These are phyloP conservation scores for Limnanthes douglasii DNA, from an alignment of 345 rosid genomes.

Conservation along the genomic window DNA sequence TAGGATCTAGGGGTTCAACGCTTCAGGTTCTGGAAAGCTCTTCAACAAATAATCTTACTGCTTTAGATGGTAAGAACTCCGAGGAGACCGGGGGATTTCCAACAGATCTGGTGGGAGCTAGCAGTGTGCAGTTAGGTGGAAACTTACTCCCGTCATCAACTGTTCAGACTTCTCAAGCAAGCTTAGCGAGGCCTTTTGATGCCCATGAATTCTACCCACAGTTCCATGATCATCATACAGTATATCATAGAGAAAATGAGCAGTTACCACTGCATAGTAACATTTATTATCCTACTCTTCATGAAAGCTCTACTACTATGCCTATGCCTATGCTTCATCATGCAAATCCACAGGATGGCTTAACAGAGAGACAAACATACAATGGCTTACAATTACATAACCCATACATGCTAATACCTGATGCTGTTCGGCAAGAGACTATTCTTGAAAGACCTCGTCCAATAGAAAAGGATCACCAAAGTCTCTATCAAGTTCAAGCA, in stretches of 20 bases:
- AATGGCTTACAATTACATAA: slow-evolving; percentile 23
- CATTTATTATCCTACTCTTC: slow-evolving; percentile 18
- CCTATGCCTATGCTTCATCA: slow-evolving; percentile 23
- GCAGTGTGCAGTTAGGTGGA: slow-evolving; percentile 23
- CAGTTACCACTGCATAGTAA: slow-evolving; percentile 26
- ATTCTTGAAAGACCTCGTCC: slow-evolving; percentile 16
- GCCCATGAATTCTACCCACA: slow-evolving; percentile 32
- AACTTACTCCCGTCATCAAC: slow-evolving; percentile 17
- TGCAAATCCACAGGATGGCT: slow-evolving; percentile 23
- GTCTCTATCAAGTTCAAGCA: slow-evolving; percentile 20
- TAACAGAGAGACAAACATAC: slow-evolving; percentile 19
- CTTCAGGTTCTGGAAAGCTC: slow-evolving; percentile 30
- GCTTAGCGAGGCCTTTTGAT: slow-evolving; percentile 22
- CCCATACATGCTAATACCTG: slow-evolving; percentile 18
- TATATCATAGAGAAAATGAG: slow-evolving; percentile 23
- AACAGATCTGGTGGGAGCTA: slow-evolving; percentile 18
- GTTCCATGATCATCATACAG: slow-evolving; percentile 24
- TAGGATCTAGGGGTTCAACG: slow-evolving; percentile 28
- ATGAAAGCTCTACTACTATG: slow-evolving; percentile 20
- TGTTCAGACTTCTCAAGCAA: slow-evolving; percentile 21
- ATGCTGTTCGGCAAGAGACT: slow-evolving; percentile 17
- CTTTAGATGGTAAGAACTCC: slow-evolving; percentile 22
- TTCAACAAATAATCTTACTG: slow-evolving; percentile 41
- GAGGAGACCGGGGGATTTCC: slow-evolving; percentile 19
- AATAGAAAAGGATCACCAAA: slow-evolving; percentile 13